Evolutionary conservation across 306 rosid genomes (phyloP).

Genomic region (Clitoria ternatea): DNA sequence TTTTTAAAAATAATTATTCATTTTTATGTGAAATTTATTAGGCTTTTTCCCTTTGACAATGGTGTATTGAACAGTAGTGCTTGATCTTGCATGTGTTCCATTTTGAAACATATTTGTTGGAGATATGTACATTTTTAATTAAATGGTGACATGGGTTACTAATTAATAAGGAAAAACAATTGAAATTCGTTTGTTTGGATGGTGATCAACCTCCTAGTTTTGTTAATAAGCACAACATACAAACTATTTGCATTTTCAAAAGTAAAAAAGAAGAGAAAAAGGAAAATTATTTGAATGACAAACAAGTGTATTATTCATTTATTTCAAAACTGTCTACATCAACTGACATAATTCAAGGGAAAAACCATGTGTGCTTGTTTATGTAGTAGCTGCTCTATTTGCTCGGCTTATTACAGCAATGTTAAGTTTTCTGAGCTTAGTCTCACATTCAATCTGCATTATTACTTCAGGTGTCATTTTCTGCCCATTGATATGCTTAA

Average conservation of each 20-base stretch:
- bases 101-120: neutral
- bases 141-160: neutral
- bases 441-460: neutral
- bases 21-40: neutral
- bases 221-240: neutral
- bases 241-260: neutral
- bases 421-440: too few species aligned
- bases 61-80: neutral
- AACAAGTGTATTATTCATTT: neutral
- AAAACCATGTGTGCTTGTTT: too few species aligned
- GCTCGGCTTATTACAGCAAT: too few species aligned
- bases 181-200: neutral
- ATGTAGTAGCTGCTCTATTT: neutral
- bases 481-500: constrained; percentile 71
- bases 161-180: neutral
- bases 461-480: constrained; percentile 63
- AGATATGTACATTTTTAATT: neutral
- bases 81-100: neutral
- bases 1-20: neutral
- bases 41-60: neutral
- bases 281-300: neutral
- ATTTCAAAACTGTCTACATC: too few species aligned
- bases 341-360: too few species aligned
- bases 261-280: neutral
- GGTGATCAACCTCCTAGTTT: neutral